Percentiles rank a stretch among this genome's conserved stretches.
Evolutionary conservation across 2,329 filamentous ascomycete species (phyloP).

Genomic region (Dactylellina drechsleri): DNA sequence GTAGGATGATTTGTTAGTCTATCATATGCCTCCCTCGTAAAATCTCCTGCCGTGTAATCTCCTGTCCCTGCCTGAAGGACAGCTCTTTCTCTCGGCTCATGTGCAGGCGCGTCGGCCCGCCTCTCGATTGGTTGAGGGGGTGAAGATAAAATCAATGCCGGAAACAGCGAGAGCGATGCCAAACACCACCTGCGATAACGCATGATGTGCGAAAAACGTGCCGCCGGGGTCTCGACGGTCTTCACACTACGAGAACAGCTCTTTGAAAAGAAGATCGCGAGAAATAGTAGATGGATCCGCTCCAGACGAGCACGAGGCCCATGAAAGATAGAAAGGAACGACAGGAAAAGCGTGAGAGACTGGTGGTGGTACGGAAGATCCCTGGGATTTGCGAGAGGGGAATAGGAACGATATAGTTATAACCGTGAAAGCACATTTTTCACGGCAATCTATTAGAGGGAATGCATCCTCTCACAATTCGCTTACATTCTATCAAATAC

Average conservation of each 20-base stretch:
- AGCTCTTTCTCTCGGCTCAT: conserved; percentile 4
- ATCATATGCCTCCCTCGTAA: conserved; percentile 34
- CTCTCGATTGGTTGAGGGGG: conserved; percentile 4
- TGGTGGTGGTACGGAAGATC: conserved; percentile 15
- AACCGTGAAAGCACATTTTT: conserved; percentile 29
- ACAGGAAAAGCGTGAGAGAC: conserved; percentile 26
- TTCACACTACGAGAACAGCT: neutral
- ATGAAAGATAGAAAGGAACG: neutral
- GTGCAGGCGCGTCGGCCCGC: neutral
- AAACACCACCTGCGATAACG: conserved; percentile 6
- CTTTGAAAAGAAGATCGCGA: neutral
- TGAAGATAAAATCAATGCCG: conserved; percentile 7
- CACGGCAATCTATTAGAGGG: conserved; percentile 41
- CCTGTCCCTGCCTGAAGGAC: conserved; percentile 11
- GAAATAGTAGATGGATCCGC: neutral
- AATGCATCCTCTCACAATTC: conserved; percentile 42
- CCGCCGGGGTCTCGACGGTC: conserved; percentile 11
- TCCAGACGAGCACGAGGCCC: neutral
- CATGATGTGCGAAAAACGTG: conserved; percentile 34
- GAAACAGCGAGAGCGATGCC: conserved; percentile 20
- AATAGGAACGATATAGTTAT: conserved; percentile 32
- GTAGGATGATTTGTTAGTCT: conserved; percentile 28
- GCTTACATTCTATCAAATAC: conserved; percentile 37
- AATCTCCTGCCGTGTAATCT: conserved; percentile 28
- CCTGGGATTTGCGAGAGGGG: conserved; percentile 37